Conservation (phyloP, 164 flowering plant species). For the Chimonanthus salicifolius region DNA sequence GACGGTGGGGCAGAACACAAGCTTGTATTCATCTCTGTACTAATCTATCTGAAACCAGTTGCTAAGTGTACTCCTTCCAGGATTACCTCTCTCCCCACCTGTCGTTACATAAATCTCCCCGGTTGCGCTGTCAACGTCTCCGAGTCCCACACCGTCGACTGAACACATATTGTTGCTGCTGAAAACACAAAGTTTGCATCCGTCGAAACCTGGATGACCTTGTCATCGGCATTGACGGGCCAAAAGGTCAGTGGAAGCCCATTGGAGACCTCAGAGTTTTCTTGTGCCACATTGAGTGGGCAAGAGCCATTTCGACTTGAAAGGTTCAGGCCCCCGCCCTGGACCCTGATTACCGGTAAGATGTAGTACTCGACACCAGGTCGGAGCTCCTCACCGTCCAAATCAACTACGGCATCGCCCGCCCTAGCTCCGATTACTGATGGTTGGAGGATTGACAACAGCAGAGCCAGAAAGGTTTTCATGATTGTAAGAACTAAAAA, state of each 20-base stretch:
- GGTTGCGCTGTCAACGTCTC: not conserved
- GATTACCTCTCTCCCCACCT: constrained; percentile 28
- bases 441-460: too few species aligned
- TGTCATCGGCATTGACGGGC: constrained; percentile 15
- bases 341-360: constrained; percentile 6
- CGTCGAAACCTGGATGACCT: constrained; percentile 10
- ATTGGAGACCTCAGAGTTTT: not conserved
- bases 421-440: too few species aligned
- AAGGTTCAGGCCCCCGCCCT: constrained; percentile 24
- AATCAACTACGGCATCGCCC: constrained; percentile 11
- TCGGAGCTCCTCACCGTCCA: constrained; percentile 14
- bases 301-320: constrained; percentile 9
- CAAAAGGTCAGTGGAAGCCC: constrained; percentile 18
- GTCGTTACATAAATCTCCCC: constrained; percentile 13
- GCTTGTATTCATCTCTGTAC: constrained; percentile 23
- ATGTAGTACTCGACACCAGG: constrained; percentile 5
- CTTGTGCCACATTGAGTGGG: constrained; percentile 17
- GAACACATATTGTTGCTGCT: too few species aligned
- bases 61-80: constrained; percentile 20
- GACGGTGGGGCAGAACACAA: constrained; percentile 13
- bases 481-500: too few species aligned
- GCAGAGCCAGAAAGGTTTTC: too few species aligned
- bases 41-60: constrained; percentile 29
- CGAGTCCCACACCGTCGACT: too few species aligned
- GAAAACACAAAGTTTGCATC: constrained; percentile 16